Percentiles rank a stretch among this genome's conserved stretches.
Evolutionary conservation across 2,329 filamentous ascomycete species (phyloP).

Genomic region (Cladosporium sp.): DNA sequence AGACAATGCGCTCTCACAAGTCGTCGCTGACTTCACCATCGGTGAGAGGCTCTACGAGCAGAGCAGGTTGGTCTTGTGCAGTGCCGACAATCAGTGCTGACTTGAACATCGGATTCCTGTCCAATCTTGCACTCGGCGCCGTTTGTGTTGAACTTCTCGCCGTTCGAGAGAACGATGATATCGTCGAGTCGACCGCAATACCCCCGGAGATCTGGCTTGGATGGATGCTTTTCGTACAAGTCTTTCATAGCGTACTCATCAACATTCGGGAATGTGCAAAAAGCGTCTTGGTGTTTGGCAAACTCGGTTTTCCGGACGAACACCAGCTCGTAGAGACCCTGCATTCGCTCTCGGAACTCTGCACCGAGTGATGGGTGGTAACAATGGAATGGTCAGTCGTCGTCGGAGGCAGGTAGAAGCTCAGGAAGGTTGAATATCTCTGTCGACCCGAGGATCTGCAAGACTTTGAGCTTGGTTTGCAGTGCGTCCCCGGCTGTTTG

Average conservation of each 20-base stretch:
- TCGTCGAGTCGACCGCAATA: constrained; percentile 35
- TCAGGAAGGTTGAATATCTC: constrained; percentile 22
- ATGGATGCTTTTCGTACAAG: constrained; percentile 31
- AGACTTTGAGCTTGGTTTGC: constrained; percentile 12
- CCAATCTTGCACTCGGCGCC: constrained; percentile 22
- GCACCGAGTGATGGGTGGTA: constrained; percentile 17
- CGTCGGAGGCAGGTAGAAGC: constrained; percentile 14
- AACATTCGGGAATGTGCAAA: constrained; percentile 35
- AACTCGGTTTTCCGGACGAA: constrained; percentile 19
- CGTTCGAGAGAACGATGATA: constrained; percentile 34
- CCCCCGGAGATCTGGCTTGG: constrained; percentile 29
- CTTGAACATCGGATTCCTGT: constrained; percentile 32
- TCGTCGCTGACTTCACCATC: neutral
- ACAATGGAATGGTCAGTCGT: constrained; percentile 19
- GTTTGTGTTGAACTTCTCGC: constrained; percentile 34
- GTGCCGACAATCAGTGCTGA: constrained; percentile 38
- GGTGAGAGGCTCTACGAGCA: constrained; percentile 34
- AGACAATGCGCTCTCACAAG: neutral
- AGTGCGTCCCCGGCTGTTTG: constrained; percentile 14
- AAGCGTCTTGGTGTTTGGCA: constrained; percentile 30
- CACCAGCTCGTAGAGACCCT: constrained; percentile 8
- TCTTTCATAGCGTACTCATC: constrained; percentile 34
- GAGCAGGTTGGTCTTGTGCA: constrained; percentile 31
- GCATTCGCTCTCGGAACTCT: constrained; percentile 5
- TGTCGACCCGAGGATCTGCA: constrained; percentile 20